Conservation (phyloP, 371 early-diverging fungal species). For the Fennellomyces sp. region DNA sequence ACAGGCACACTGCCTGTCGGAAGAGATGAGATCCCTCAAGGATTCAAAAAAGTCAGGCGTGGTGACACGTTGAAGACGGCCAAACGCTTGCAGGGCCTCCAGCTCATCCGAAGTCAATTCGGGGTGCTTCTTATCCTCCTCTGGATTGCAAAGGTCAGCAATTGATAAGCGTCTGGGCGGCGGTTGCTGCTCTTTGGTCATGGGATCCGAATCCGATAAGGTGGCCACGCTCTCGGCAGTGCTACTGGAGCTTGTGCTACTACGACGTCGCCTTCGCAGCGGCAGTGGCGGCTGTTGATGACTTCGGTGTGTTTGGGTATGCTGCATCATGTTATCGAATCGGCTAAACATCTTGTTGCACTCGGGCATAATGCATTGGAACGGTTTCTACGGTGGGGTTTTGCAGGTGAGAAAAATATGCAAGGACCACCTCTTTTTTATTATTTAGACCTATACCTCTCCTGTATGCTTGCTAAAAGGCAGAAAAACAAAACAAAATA, state of each 20-base stretch:
- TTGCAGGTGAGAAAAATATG: background rate
- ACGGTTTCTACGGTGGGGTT: slow-evolving; percentile 45
- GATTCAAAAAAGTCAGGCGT: slow-evolving; percentile 39
- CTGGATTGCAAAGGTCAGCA: slow-evolving; percentile 35
- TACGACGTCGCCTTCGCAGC: slow-evolving; percentile 8
- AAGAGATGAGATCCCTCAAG: slow-evolving; percentile 30
- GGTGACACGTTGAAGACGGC: slow-evolving; percentile 24
- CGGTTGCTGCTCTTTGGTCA: slow-evolving; percentile 8
- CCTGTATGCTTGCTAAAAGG: slow-evolving; percentile 61
- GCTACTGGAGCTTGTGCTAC: background rate
- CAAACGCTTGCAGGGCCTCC: slow-evolving; percentile 48
- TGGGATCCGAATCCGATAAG: background rate
- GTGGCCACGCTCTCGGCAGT: background rate
- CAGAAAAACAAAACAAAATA: slow-evolving; percentile 2
- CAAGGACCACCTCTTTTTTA: background rate
- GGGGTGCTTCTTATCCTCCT: slow-evolving; percentile 15
- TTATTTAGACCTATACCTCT: slow-evolving; percentile 28
- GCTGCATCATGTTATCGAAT: slow-evolving; percentile 70
- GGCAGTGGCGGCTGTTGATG: slow-evolving; percentile 4
- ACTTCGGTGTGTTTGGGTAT: slow-evolving; percentile 59
- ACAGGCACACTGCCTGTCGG: slow-evolving; percentile 10
- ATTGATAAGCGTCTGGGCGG: slow-evolving; percentile 33
- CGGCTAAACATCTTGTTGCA: slow-evolving; percentile 61
- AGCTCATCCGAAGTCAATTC: slow-evolving; percentile 44
- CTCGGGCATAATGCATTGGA: slow-evolving; percentile 54